These are phyloP conservation scores for Penicillium arizonense DNA, from an alignment of 495 filamentous ascomycete species.

Conservation along the genomic window DNA sequence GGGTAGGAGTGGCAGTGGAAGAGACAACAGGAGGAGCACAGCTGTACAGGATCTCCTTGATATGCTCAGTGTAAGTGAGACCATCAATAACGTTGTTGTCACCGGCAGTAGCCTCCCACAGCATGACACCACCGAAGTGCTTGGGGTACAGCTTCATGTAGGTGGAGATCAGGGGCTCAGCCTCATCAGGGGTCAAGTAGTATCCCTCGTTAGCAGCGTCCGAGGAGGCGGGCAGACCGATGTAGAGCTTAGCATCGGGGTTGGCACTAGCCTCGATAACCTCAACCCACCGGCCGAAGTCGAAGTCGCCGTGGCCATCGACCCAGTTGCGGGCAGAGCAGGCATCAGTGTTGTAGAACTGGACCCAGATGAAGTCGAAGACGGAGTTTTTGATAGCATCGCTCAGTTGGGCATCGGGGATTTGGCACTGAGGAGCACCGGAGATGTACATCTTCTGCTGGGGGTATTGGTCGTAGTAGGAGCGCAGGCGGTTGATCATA, in stretches of 20 bases:
- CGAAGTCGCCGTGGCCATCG: constrained; percentile 49
- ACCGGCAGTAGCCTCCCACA: constrained; percentile 67
- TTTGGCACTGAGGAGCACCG: constrained; percentile 61
- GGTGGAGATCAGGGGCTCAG: constrained; percentile 43
- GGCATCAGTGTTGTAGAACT: constrained; percentile 64
- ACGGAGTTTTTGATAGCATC: constrained; percentile 44
- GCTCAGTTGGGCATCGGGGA: constrained; percentile 57
- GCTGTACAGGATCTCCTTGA: constrained; percentile 41
- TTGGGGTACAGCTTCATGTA: constrained; percentile 49
- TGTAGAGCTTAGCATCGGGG: constrained; percentile 57
- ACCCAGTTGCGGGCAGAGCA: constrained; percentile 54
- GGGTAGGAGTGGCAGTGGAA: constrained; percentile 18
- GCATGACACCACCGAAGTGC: constrained; percentile 67
- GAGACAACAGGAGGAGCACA: constrained; percentile 28
- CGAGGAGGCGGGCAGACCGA: constrained; percentile 58
- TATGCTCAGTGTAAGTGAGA: constrained; percentile 39
- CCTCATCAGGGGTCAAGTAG: constrained; percentile 51
- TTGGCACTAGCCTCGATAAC: constrained; percentile 59
- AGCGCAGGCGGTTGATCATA: constrained; percentile 52
- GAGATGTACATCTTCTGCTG: constrained; percentile 59
- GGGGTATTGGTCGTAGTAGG: constrained; percentile 42
- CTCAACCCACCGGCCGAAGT: constrained; percentile 62
- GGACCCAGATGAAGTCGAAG: constrained; percentile 67
- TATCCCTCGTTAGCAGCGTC: constrained; percentile 28
- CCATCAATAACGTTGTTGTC: constrained; percentile 46